Evolutionary conservation across 345 rosid species (phyloP).

Genomic region (Eucalyptus coolabah): DNA sequence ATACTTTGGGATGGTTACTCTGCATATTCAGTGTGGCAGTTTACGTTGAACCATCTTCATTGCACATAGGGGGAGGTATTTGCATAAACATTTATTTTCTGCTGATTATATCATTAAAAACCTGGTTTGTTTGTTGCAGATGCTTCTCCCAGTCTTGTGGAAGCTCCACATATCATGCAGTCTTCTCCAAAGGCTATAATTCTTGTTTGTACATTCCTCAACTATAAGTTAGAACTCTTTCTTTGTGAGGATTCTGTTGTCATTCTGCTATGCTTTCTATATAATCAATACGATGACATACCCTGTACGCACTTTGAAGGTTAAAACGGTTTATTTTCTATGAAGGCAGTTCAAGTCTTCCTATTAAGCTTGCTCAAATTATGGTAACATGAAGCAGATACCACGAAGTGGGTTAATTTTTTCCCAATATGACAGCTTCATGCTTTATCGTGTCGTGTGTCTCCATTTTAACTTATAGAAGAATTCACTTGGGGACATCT

Average conservation of each 20-base stretch:
- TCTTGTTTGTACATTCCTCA: slow-evolving; percentile 92
- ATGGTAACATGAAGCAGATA: not conserved
- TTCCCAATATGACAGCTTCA: not conserved
- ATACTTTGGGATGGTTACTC: not conserved
- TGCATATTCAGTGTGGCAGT: not conserved
- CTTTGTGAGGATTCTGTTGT: not conserved
- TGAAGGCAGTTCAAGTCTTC: not conserved
- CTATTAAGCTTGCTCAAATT: not conserved
- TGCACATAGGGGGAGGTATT: not conserved
- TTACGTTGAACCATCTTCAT: not conserved
- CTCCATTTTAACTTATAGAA: not conserved
- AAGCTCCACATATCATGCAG: slow-evolving; percentile 21
- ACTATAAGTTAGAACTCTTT: slow-evolving; percentile 7
- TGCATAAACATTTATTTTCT: not conserved
- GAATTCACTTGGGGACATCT: not conserved
- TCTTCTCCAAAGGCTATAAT: slow-evolving; percentile 65
- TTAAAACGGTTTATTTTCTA: not conserved
- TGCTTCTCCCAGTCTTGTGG: slow-evolving; percentile 25
- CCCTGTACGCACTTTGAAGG: not conserved
- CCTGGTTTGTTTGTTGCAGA: slow-evolving; percentile 16
- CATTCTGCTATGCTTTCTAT: not conserved
- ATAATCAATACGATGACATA: not conserved
- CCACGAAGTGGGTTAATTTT: not conserved
- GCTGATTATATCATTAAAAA: not conserved
- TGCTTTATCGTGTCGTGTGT: not conserved